Evolutionary conservation across 129 eudicot species (phyloP).

Genomic region (Mikania micrantha): DNA sequence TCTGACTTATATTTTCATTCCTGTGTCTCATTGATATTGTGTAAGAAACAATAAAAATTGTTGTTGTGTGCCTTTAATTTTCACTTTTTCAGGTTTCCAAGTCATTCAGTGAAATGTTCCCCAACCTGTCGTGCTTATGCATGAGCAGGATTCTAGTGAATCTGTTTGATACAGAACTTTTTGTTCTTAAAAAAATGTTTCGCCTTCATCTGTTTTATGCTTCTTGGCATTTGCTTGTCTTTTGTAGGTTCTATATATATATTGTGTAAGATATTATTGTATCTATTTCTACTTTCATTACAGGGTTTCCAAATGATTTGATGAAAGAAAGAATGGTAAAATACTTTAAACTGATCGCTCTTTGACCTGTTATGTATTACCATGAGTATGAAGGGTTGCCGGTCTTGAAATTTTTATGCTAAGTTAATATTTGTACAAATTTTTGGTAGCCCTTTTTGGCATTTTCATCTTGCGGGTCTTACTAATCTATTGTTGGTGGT

Average conservation of each 20-base stretch:
- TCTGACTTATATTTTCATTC: not conserved
- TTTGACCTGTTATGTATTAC: not conserved
- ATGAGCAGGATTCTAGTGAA: not conserved
- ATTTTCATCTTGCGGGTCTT: not conserved
- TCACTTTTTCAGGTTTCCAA: not conserved
- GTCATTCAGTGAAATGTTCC: not conserved
- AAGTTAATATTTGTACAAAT: not conserved
- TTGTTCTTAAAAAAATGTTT: not conserved
- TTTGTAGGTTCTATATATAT: not conserved
- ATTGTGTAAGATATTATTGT: not conserved
- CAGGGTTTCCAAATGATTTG: not conserved
- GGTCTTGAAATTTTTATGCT: not conserved
- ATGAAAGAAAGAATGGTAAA: not conserved
- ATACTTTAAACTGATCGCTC: not conserved
- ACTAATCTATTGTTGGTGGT: not conserved
- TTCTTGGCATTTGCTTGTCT: not conserved
- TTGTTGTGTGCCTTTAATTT: not conserved
- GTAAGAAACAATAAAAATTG: not conserved
- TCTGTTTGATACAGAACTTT: not conserved
- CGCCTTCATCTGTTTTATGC: not conserved
- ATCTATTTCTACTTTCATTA: not conserved
- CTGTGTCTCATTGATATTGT: not conserved
- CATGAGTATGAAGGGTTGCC: not conserved
- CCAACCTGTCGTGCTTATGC: not conserved
- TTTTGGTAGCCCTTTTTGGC: not conserved